phyloP scores from a whole-genome alignment of 2,329 filamentous ascomycete genomes.

The Monilinia laxa region DNA sequence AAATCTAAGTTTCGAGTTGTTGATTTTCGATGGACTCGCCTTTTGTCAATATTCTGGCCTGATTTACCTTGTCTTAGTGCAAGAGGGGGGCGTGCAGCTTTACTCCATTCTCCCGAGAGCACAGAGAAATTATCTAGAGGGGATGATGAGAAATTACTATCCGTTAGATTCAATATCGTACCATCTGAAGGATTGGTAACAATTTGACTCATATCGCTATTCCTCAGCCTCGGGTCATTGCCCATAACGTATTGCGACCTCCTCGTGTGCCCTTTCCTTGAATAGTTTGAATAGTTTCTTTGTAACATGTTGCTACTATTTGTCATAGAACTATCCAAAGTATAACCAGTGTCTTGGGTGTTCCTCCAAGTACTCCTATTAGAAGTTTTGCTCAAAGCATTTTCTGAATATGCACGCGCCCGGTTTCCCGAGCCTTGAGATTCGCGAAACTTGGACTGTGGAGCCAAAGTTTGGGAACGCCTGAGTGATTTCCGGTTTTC shows the following conservation, averaged over 20 bases:
- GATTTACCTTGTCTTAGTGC: constrained; percentile 1
- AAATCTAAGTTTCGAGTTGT: constrained; percentile 30
- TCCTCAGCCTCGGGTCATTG: constrained; percentile 23
- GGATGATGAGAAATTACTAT: constrained; percentile 33
- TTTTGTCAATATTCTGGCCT: constrained; percentile 3
- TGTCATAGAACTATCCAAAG: constrained; percentile 28
- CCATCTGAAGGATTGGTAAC: constrained; percentile 7
- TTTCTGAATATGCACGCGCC: constrained; percentile 34
- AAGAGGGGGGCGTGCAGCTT: constrained; percentile 17
- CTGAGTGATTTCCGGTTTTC: constrained; percentile 19
- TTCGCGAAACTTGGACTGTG: constrained; percentile 24
- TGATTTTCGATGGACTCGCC: constrained; percentile 23
- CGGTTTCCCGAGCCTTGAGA: constrained; percentile 25
- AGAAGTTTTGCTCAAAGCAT: constrained; percentile 28
- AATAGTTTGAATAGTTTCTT: constrained; percentile 38
- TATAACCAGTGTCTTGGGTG: constrained; percentile 33
- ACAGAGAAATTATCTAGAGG: constrained; percentile 34
- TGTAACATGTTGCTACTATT: constrained; percentile 29
- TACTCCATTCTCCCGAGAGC: constrained; percentile 25
- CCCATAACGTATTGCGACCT: constrained; percentile 28
- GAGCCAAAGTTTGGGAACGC: constrained; percentile 21
- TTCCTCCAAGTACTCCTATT: constrained; percentile 33
- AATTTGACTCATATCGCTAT: constrained; percentile 25
- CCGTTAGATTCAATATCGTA: constrained; percentile 32
- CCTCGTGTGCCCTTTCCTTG: constrained; percentile 34